Base-by-base conservation (phyloP, 2,329 filamentous ascomycete species). In the Ceratocystis lukuohia region DNA sequence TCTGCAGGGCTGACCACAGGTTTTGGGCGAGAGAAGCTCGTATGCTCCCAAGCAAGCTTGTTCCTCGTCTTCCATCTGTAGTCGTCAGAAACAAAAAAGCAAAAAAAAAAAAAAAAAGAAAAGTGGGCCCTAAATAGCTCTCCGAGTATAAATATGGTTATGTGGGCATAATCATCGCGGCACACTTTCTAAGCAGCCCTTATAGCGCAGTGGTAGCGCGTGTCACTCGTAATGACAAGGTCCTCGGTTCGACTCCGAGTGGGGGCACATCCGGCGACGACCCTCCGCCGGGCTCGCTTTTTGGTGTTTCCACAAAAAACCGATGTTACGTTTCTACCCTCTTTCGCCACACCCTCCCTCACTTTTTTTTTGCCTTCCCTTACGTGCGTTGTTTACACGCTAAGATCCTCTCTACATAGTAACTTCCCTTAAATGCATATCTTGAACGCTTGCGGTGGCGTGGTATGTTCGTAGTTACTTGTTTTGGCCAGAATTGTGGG, bases 181-280 rank as follows among this genome's bases (percentile, higher is more conserved):
- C 1, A 37, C 7, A 12, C 8, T 12, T 25, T 25, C 7, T 28
- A 37, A 1, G 4, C 63, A 68, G 73, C 72, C 72, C 71, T 69
- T 71, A 73, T 74, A 73, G 73, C 73, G 74, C 69, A 74, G 73
- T 73, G 73, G 73, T 74, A 74, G 70, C 74, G 73, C 73, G 72
- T 72, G 69, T 74, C 73, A 74, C 73, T 74, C 73, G 72, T 74
- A 74, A 74, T 74, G 73, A 74, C 69, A 72, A 74, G 72, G 72
- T 74, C 72, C 72, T 70, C 71, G 71, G 73, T 74, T 74, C 73
- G 72, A 74, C 72, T 74, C 73, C 72, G 72, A 71, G 72, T 73
- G 70, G 70, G 70, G 72, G 73, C 72, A 73, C 5, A 41, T 5
- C 22, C 3, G 10, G 33, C 12, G 28, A 20, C 1, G 3, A 20